Evolutionary conservation across 352 stramenopile genomes (phyloP), one percentile per base, ranked within the genome.

Genomic region (Blastocystis sp.): DNA sequence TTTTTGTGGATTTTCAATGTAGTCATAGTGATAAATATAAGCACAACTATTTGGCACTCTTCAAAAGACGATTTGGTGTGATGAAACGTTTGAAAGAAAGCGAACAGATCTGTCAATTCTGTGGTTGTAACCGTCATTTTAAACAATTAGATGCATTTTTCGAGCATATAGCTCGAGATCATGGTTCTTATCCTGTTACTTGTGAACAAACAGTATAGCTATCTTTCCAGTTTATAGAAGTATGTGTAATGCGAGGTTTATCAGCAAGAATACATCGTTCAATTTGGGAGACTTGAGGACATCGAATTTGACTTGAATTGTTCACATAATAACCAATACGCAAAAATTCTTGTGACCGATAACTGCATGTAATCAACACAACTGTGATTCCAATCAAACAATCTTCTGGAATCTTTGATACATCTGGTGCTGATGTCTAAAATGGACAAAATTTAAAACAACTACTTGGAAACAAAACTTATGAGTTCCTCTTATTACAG

Each of bases 321-420:
- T 99, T 99, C 33, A 99, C 96, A 92, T 99, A 99, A 92, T 98
- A 99, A 13, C 95, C 95, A 5, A 97, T 92, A 11, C 96, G 94
- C 33, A 99, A 95, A 90, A 99, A 99, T 90, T 99, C 96, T 35
- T 95, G 94, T 78, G 96, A 94, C 77, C 95, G 94, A 93, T 99
- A 99, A 54, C 93, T 96, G 92, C 97, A 99, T 6, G 96, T 98
- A 19, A 99, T 95, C 56, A 99, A 92, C 42, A 98, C 95, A 17
- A 99, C 97, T 0, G 97, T 99, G 7, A 99, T 96, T 59, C 97
- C 97, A n/a, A 99, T 92, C 59, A 99, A 94, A 93, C 99, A 96
- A 89, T 96, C 95, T 75, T 96, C 93, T 48, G 94, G 95, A 92
- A 99, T 98, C 89, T 95, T 89, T 48, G 93, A 91, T 17, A 93